phyloP scores from a whole-genome alignment of 805 yeast species.

The Candida vartiovaarae region DNA sequence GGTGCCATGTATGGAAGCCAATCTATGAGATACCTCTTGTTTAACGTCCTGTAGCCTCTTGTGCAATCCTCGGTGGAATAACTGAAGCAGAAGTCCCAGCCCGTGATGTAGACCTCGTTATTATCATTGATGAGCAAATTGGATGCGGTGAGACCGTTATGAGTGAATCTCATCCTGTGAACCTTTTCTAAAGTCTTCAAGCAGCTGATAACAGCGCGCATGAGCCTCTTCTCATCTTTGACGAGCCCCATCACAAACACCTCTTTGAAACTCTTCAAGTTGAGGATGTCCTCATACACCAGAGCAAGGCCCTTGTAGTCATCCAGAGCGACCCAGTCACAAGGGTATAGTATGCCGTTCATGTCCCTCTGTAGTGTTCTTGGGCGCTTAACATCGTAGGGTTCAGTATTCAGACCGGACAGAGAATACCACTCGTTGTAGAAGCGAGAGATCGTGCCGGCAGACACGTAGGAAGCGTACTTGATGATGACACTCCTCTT shows the following conservation, averaged over 20 bases:
- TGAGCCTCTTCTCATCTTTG: slow-evolving; percentile 11
- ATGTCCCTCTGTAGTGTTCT: slow-evolving; percentile 10
- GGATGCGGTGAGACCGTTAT: slow-evolving; percentile 38
- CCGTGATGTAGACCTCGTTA: slow-evolving; percentile 32
- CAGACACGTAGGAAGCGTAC: slow-evolving; percentile 12
- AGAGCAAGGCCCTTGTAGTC: slow-evolving; percentile 13
- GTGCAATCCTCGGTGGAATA: slow-evolving; percentile 34
- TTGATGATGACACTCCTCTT: slow-evolving; percentile 15
- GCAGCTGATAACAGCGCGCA: slow-evolving; percentile 19
- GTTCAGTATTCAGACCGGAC: slow-evolving; percentile 9
- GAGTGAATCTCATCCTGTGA: slow-evolving; percentile 38
- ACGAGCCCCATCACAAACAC: slow-evolving; percentile 6
- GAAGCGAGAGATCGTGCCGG: slow-evolving; percentile 15
- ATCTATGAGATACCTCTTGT: slow-evolving; percentile 30
- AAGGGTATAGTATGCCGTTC: slow-evolving; percentile 16
- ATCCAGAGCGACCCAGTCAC: slow-evolving; percentile 9
- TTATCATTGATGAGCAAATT: slow-evolving; percentile 31
- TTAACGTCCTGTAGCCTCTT: slow-evolving; percentile 35
- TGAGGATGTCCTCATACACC: slow-evolving; percentile 15
- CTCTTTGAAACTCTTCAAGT: slow-evolving; percentile 14
- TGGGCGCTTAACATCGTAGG: slow-evolving; percentile 1
- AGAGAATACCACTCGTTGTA: slow-evolving; percentile 20
- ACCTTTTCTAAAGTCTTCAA: slow-evolving; percentile 23
- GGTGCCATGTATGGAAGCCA: slow-evolving; percentile 44
- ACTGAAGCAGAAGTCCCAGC: slow-evolving; percentile 44